Conservation (phyloP, 176 grass and related monocot species). For the Pontederia paniculata region DNA sequence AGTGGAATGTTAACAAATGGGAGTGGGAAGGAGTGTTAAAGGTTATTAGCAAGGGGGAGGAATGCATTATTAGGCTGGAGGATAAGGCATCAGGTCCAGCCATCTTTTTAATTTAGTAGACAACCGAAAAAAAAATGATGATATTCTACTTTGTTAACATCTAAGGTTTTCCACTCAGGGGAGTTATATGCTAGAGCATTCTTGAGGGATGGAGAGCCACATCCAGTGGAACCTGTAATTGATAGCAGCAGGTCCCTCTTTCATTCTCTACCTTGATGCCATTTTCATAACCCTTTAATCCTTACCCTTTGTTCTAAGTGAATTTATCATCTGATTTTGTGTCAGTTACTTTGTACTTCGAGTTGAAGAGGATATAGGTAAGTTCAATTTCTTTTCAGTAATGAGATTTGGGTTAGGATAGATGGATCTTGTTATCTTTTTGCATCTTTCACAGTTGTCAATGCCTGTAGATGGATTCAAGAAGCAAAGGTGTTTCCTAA, state of each 20-base stretch:
- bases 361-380: conserved; percentile 87
- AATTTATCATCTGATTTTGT: conserved; percentile 3
- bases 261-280: no score
- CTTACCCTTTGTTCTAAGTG: no score
- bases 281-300: no score
- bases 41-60: conserved; percentile 88
- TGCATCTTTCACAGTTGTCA: no score
- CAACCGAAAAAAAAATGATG: background rate
- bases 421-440: no score
- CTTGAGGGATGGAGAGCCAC: conserved; percentile 67
- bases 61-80: conserved; percentile 90
- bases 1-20: conserved; percentile 99
- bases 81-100: conserved; percentile 66
- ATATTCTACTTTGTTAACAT: conserved; percentile 1
- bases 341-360: conserved; percentile 94
- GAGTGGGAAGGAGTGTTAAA: conserved; percentile 88
- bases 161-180: conserved; percentile 28
- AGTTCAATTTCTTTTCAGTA: conserved; percentile 1
- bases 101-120: background rate
- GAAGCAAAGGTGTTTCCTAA: no score
- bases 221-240: conserved; percentile 91
- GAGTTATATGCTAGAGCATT: conserved; percentile 93
- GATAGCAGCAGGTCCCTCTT: conserved; percentile 40
- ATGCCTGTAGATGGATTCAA: no score
- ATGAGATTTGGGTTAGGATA: background rate